Percentiles rank a stretch among this genome's conserved stretches.
phyloP scores from a whole-genome alignment of 805 yeast species.

The Brettanomyces sp. region DNA sequence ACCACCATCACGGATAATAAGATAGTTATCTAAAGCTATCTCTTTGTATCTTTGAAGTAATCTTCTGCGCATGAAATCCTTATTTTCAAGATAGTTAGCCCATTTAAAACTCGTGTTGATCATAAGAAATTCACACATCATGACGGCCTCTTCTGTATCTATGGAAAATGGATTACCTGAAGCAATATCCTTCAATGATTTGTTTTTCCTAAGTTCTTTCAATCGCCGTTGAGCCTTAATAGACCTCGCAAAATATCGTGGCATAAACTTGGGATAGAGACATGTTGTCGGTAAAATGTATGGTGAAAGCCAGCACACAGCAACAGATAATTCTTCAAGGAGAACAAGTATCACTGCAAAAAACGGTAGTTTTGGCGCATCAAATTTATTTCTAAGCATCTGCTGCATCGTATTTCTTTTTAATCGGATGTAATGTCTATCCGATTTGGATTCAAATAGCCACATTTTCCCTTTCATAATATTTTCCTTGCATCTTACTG shows the following conservation, averaged over 20 bases:
- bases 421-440: constrained; percentile 10
- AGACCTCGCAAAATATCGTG: constrained; percentile 28
- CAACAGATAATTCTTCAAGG: constrained; percentile 49
- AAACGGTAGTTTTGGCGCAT: constrained; percentile 45
- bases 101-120: not conserved
- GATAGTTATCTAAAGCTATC: constrained; percentile 44
- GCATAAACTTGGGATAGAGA: constrained; percentile 37
- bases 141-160: constrained; percentile 28
- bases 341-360: constrained; percentile 46
- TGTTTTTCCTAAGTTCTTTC: constrained; percentile 8
- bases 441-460: not conserved
- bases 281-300: constrained; percentile 55
- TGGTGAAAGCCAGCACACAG: constrained; percentile 44
- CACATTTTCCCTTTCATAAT: constrained; percentile 8
- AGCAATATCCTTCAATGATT: constrained; percentile 18
- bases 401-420: constrained; percentile 39
- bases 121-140: constrained; percentile 24
- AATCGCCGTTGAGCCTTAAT: constrained; percentile 15
- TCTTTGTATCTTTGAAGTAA: constrained; percentile 33
- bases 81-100: not conserved
- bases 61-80: not conserved
- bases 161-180: constrained; percentile 40
- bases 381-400: constrained; percentile 39
- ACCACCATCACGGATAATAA: constrained; percentile 32
- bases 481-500: constrained; percentile 14